Conservation (phyloP, 225 moss, liverwort and hornwort genomes). For the Bryoerythrophyllum caledonicum region DNA sequence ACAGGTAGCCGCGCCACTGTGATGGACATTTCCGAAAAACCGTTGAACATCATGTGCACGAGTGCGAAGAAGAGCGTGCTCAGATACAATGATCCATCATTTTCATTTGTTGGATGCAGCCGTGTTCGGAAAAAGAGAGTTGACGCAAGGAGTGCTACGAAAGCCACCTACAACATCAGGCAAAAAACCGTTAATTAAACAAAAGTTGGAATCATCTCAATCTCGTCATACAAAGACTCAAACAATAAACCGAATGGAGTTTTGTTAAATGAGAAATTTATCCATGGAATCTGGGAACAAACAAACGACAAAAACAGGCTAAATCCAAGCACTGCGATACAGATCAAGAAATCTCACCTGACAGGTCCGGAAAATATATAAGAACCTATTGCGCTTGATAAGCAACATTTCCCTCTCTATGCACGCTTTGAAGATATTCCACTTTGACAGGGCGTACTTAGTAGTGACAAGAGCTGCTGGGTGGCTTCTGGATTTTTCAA, state of each 20-base stretch:
- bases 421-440: conserved; percentile 85
- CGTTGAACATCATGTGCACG: conserved; percentile 89
- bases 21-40: conserved; percentile 91
- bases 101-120: conserved; percentile 61
- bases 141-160: conserved; percentile 63
- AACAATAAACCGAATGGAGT: background rate
- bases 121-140: conserved; percentile 81
- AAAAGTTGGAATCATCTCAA: background rate
- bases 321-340: background rate
- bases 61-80: conserved; percentile 76
- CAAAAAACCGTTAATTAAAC: background rate
- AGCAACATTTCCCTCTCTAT: conserved; percentile 72
- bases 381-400: conserved; percentile 76
- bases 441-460: conserved; percentile 65
- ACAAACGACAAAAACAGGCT: background rate
- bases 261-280: background rate
- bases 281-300: background rate
- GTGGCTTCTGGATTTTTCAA: conserved; percentile 70
- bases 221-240: background rate
- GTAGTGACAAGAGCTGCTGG: conserved; percentile 77
- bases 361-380: conserved; percentile 80
- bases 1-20: conserved; percentile 80
- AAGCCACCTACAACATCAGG: conserved; percentile 54
- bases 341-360: conserved; percentile 49
- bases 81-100: conserved; percentile 66